Percentiles rank a stretch among this genome's conserved stretches.
phyloP scores from a whole-genome alignment of 2,329 filamentous ascomycete species.

The Microdochium nivale region DNA sequence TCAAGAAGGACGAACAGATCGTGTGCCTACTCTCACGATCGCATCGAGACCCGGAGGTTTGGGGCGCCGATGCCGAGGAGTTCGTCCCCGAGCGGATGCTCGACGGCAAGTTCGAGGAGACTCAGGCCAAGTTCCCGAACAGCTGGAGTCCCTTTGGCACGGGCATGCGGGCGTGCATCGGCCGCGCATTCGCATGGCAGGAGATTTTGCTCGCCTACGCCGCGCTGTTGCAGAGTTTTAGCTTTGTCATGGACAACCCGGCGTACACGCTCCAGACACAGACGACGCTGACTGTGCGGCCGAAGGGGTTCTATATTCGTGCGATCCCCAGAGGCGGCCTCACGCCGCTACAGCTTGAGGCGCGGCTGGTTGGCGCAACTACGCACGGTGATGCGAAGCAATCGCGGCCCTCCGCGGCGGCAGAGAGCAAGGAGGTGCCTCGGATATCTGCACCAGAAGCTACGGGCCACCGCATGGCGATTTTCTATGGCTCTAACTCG shows the following conservation, averaged over 20 bases:
- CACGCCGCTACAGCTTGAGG: slow-evolving; percentile 17
- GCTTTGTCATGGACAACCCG: slow-evolving; percentile 54
- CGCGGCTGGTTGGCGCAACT: slow-evolving; percentile 8
- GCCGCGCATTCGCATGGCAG: slow-evolving; percentile 45
- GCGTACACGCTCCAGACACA: slow-evolving; percentile 47
- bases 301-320: slow-evolving; percentile 53
- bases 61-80: slow-evolving; percentile 44
- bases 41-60: slow-evolving; percentile 48
- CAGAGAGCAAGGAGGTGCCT: too few relatives aligned
- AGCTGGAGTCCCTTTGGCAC: slow-evolving; percentile 36
- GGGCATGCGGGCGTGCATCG: slow-evolving; percentile 42
- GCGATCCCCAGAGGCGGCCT: slow-evolving; percentile 41
- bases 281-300: slow-evolving; percentile 53
- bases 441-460: too few relatives aligned
- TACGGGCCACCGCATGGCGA: slow-evolving; percentile 26
- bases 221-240: slow-evolving; percentile 62
- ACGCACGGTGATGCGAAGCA: slow-evolving; percentile 11
- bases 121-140: background rate
- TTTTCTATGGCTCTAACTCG: slow-evolving; percentile 49
- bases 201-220: slow-evolving; percentile 38
- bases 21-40: slow-evolving; percentile 34
- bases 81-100: slow-evolving; percentile 57
- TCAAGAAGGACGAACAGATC: slow-evolving; percentile 35
- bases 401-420: slow-evolving; percentile 5
- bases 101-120: slow-evolving; percentile 34